phyloP scores from a whole-genome alignment of 2,329 filamentous ascomycete genomes.

The Fusarium algeriense region DNA sequence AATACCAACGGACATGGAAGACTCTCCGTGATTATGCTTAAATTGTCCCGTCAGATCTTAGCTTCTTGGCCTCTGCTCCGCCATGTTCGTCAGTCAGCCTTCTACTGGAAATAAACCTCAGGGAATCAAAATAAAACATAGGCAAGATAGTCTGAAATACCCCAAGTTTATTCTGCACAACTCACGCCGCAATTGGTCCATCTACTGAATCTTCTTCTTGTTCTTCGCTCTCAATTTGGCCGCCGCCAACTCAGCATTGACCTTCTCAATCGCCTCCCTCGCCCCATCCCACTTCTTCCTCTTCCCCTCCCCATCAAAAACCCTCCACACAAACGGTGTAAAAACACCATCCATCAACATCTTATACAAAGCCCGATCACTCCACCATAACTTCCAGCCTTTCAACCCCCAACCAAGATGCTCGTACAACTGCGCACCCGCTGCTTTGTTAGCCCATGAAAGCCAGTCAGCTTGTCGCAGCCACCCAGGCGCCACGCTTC shows the following conservation, averaged over 20 bases:
- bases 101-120: not conserved
- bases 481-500: slow-evolving; percentile 45
- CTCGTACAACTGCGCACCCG: slow-evolving; percentile 56
- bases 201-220: slow-evolving; percentile 36
- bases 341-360: slow-evolving; percentile 55
- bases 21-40: slow-evolving; percentile 12
- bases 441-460: slow-evolving; percentile 56
- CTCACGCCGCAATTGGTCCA: too few species aligned
- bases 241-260: slow-evolving; percentile 43
- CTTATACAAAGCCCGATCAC: slow-evolving; percentile 54
- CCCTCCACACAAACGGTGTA: slow-evolving; percentile 56
- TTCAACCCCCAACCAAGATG: slow-evolving; percentile 56
- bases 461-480: slow-evolving; percentile 53
- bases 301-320: slow-evolving; percentile 57
- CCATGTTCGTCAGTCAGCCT: not conserved
- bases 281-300: slow-evolving; percentile 57
- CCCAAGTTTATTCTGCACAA: too few species aligned
- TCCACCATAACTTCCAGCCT: slow-evolving; percentile 58
- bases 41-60: slow-evolving; percentile 1
- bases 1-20: not conserved
- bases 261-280: slow-evolving; percentile 50
- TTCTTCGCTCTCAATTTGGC: slow-evolving; percentile 4
- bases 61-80: not conserved
- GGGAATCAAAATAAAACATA: too few species aligned
- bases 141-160: too few species aligned